These are phyloP conservation scores for Phytophthora foliorum DNA, from an alignment of 352 stramenopile genomes.

Conservation along the genomic window DNA sequence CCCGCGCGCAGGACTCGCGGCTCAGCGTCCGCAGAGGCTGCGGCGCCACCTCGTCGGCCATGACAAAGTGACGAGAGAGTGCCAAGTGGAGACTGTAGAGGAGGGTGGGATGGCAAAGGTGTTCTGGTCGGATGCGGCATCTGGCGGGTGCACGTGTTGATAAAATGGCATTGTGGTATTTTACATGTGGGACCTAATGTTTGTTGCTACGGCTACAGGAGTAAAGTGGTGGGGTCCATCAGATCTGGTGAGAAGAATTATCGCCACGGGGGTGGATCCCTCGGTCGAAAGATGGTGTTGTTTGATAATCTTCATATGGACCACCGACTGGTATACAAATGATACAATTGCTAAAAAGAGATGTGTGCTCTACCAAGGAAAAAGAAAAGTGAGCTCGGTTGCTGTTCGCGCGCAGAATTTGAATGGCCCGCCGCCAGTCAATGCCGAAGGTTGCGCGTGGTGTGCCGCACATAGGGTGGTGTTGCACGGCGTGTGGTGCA, in stretches of 20 bases:
- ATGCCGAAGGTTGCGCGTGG: background rate
- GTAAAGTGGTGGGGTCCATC: conserved; percentile 37
- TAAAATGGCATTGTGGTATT: too few species aligned
- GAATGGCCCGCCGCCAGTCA: background rate
- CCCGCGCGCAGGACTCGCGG: conserved; percentile 19
- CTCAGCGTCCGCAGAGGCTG: conserved; percentile 21
- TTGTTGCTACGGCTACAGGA: background rate
- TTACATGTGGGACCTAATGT: background rate
- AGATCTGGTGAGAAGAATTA: conserved; percentile 50
- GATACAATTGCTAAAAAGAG: background rate
- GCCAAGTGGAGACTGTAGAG: conserved; percentile 6
- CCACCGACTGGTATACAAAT: conserved; percentile 8
- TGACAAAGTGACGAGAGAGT: background rate
- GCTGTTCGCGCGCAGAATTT: background rate
- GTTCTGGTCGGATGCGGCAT: conserved; percentile 25
- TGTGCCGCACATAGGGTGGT: background rate
- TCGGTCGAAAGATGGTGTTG: conserved; percentile 61
- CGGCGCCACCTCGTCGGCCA: conserved; percentile 21
- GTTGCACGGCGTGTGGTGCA: background rate
- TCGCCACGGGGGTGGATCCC: conserved; percentile 51
- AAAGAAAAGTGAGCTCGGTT: background rate
- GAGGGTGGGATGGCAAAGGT: background rate
- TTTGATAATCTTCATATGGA: conserved; percentile 45
- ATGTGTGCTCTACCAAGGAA: background rate
- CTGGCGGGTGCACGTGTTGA: conserved; percentile 10